Evolutionary conservation across 192 early-diverging fungal species (phyloP), one percentile per base, ranked within the genome.

Genomic region (Linnemannia zychae): DNA sequence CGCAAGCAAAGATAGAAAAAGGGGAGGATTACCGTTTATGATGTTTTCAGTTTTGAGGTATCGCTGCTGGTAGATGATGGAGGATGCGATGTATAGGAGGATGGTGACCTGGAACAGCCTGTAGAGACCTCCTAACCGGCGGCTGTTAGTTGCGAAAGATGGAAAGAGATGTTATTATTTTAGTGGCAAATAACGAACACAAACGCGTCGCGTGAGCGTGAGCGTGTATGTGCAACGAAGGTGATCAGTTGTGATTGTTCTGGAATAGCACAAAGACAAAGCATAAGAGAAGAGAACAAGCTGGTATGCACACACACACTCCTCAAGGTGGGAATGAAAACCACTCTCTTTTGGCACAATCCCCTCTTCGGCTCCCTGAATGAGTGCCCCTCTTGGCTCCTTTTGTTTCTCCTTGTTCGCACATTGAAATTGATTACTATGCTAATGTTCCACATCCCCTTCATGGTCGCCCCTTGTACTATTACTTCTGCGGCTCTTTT

Each of bases 41-140:
- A 79, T 71, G 50, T 76, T 76, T 48, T 85, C 83, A 9, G 83
- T 85, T 24, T 85, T 85, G 70, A 85, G 74, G 24, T 85, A 85
- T 12, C 83, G 83, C 44, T 85, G 83, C 68, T 85, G 83, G 48
- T 40, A 53, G 11, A 79, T 78, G 74, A 85, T 85, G n/a, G 78
- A 72, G 0, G 78, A 69, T 2, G 83, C 74, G 22, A 85, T 85
- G 44, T 79, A 85, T 15, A 79, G 28, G 3, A 85, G 70, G 57
- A 79, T 85, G 22, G 83, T 68, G 0, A 68, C 49, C 50, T 85
- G 83, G 72, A 85, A 85, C 0, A 85, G 68, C 48, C 78, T 67
- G 65, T 85, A 76, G 12, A 85, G 46, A 4, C 77, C 78, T 34
- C 83, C 83, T 31, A 85, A 38, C 11, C 83, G 83, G 65, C 77